phyloP scores from a whole-genome alignment of 257 asterid genomes.

The Capsicum chinense region DNA sequence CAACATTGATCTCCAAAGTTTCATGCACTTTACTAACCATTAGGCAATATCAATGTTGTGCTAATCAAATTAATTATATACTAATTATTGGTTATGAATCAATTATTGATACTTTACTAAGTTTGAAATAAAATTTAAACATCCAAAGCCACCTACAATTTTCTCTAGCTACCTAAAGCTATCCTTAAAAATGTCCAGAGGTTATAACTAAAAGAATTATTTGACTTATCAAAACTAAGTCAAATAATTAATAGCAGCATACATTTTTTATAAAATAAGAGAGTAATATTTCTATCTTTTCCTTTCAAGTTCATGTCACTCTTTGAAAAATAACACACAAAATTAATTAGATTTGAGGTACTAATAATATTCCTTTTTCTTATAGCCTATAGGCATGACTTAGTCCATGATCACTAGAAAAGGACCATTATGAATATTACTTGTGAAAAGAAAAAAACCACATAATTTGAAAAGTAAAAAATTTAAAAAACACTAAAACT shows the following conservation, averaged over 20 bases:
- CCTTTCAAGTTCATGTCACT: constrained; percentile 26
- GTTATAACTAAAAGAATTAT: not conserved
- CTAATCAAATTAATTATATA: not conserved
- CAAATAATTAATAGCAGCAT: not conserved
- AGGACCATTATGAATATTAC: not conserved
- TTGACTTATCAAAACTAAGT: not conserved
- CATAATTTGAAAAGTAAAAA: not conserved
- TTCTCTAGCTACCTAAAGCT: not conserved
- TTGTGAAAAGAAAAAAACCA: too few species aligned
- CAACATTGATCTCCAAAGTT: not conserved
- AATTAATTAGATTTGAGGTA: not conserved
- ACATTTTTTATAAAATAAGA: not conserved
- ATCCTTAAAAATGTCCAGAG: not conserved
- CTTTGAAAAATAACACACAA: not conserved
- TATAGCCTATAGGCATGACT: constrained; percentile 23
- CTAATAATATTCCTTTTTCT: constrained; percentile 1
- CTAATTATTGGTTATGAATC: not conserved
- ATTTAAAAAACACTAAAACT: too few species aligned
- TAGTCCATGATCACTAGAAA: constrained; percentile 4
- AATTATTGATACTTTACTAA: not conserved
- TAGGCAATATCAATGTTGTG: not conserved
- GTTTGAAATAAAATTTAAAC: not conserved
- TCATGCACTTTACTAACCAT: not conserved
- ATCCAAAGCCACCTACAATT: not conserved
- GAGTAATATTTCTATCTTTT: not conserved